phyloP scores from a whole-genome alignment of 2,329 filamentous ascomycete genomes.

The Albifimbria verrucaria region DNA sequence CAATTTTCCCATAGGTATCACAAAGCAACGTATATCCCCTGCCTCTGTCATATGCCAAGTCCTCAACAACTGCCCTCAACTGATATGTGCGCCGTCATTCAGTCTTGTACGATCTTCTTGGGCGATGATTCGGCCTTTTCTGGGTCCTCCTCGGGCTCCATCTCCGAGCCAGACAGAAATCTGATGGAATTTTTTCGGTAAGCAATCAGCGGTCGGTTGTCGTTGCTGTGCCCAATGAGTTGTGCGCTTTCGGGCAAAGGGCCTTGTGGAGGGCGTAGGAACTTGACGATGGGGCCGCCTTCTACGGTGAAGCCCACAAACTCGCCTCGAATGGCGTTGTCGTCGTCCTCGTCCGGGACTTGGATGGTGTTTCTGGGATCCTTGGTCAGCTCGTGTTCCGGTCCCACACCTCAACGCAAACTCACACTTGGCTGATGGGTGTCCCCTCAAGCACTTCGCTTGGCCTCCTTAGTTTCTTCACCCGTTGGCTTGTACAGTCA shows the following conservation, averaged over 20 bases:
- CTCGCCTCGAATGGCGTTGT: constrained; percentile 27
- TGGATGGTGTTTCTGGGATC: constrained; percentile 32
- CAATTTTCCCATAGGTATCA: neutral
- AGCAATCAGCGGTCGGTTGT: constrained; percentile 34
- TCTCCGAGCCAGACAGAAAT: constrained; percentile 21
- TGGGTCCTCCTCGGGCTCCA: neutral
- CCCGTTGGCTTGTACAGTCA: constrained; percentile 31
- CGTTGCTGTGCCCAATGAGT: constrained; percentile 32
- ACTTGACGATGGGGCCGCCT: constrained; percentile 44
- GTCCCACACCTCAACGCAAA: constrained; percentile 1
- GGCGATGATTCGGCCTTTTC: neutral
- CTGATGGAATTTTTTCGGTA: constrained; percentile 32
- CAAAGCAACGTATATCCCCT: neutral
- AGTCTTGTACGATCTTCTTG: neutral
- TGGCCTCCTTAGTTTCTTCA: constrained; percentile 26
- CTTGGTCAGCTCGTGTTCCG: constrained; percentile 11
- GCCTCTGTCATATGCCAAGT: no score
- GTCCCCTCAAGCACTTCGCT: constrained; percentile 21
- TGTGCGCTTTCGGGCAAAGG: constrained; percentile 27
- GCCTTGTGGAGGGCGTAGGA: constrained; percentile 30
- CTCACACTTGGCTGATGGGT: constrained; percentile 43
- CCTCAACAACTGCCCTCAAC: no score
- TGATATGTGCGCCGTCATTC: no score
- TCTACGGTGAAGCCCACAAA: constrained; percentile 43
- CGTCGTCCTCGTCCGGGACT: constrained; percentile 28